phyloP scores from a whole-genome alignment of 805 yeast genomes.

The Starmerella bombicola region DNA sequence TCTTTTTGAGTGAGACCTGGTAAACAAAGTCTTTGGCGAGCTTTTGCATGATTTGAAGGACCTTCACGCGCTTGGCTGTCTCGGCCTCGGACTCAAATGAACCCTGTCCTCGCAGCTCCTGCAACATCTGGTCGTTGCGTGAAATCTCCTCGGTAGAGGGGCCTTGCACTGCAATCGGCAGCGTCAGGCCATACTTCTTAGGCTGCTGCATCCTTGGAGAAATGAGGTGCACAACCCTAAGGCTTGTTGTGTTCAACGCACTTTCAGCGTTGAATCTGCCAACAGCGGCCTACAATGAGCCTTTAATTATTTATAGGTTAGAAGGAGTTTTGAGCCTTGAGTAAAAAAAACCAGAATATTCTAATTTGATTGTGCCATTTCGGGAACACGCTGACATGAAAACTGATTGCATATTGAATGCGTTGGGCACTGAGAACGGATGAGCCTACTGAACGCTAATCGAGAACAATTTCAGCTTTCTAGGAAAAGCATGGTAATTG shows the following conservation, averaged over 20 bases:
- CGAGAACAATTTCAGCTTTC: too few relatives aligned
- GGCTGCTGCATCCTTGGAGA: constrained; percentile 3
- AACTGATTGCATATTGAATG: too few relatives aligned
- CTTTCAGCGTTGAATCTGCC: too few relatives aligned
- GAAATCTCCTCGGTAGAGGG: constrained; percentile 71
- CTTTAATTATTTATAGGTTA: too few relatives aligned
- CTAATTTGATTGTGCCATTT: too few relatives aligned
- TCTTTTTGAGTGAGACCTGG: constrained; percentile 62
- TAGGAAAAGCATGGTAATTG: too few relatives aligned
- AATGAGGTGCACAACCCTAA: neutral
- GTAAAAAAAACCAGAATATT: too few relatives aligned
- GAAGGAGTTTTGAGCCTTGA: too few relatives aligned
- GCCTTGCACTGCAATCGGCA: constrained; percentile 73
- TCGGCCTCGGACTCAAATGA: constrained; percentile 84
- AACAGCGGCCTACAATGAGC: too few relatives aligned
- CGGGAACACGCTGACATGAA: too few relatives aligned
- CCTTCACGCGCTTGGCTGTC: constrained; percentile 65
- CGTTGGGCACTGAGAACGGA: too few relatives aligned
- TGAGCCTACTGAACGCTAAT: too few relatives aligned
- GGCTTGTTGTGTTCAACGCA: neutral
- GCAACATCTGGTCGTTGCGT: constrained; percentile 62
- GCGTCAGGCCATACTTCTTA: constrained; percentile 55
- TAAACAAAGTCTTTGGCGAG: constrained; percentile 73
- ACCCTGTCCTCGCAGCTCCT: constrained; percentile 67
- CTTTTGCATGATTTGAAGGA: constrained; percentile 56